Conservation (phyloP, 495 filamentous ascomycete genomes). For the Neurospora cerealis region DNA sequence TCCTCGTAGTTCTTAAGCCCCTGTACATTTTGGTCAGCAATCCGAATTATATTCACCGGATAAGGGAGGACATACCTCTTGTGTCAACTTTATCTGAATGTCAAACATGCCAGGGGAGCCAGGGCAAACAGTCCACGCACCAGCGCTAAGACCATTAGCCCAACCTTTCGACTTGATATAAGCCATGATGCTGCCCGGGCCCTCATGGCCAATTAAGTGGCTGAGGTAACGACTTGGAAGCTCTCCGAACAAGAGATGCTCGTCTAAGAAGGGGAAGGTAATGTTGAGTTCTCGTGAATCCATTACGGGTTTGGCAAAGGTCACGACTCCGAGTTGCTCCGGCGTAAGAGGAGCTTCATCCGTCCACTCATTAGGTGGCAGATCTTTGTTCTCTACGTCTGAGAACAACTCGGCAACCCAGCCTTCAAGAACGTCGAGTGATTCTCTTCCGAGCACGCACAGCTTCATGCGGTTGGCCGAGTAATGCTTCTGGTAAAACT, state of each 20-base stretch:
- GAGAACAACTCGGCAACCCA: constrained; percentile 89
- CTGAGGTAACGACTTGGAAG: constrained; percentile 86
- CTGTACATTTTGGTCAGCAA: constrained; percentile 15
- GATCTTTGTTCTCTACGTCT: constrained; percentile 72
- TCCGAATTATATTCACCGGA: not conserved
- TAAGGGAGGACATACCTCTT: constrained; percentile 45
- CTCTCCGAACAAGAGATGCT: constrained; percentile 70
- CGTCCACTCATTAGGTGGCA: constrained; percentile 75
- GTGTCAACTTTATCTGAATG: constrained; percentile 69
- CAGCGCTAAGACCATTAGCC: constrained; percentile 81
- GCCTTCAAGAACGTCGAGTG: constrained; percentile 74
- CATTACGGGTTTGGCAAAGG: constrained; percentile 96
- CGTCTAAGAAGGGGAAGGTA: constrained; percentile 81
- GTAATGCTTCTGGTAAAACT: constrained; percentile 83
- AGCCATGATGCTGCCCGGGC: constrained; percentile 89
- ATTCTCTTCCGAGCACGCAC: constrained; percentile 78
- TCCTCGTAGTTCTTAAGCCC: constrained; percentile 72
- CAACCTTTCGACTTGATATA: constrained; percentile 94
- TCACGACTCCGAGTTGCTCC: constrained; percentile 63
- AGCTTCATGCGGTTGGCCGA: constrained; percentile 97
- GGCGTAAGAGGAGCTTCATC: constrained; percentile 56
- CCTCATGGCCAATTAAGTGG: constrained; percentile 94
- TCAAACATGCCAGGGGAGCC: constrained; percentile 74
- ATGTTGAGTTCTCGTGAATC: constrained; percentile 78
- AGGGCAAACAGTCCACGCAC: constrained; percentile 64